Conservation (phyloP, 306 rosid genomes). For the Medicago arabica region DNA sequence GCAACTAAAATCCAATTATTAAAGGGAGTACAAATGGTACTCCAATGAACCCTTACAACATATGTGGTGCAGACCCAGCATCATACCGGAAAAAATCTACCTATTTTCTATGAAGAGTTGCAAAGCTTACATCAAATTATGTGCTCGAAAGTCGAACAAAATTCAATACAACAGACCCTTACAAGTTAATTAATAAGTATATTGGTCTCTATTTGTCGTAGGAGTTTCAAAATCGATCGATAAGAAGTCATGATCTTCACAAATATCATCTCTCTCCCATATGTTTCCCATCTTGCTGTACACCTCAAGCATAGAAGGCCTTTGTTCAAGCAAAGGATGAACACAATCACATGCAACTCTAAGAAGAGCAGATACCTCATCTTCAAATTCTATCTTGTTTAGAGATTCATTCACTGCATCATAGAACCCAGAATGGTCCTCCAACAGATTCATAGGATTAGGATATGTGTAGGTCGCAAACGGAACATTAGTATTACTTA, state of each 20-base stretch:
- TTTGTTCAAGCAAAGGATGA: not conserved
- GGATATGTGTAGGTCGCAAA: not conserved
- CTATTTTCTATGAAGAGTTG: too few relatives aligned
- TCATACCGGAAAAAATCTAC: too few relatives aligned
- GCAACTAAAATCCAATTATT: too few relatives aligned
- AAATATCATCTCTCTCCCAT: not conserved
- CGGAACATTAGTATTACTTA: not conserved
- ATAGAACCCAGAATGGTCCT: not conserved
- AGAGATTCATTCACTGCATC: constrained; percentile 14
- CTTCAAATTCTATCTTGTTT: constrained; percentile 18
- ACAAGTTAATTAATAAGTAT: too few relatives aligned
- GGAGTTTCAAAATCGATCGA: not conserved
- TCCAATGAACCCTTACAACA: too few relatives aligned
- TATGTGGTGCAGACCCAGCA: too few relatives aligned
- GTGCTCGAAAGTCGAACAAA: too few relatives aligned
- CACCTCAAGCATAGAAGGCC: not conserved
- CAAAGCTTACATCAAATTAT: too few relatives aligned
- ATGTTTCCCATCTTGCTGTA: not conserved
- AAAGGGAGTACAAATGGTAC: too few relatives aligned
- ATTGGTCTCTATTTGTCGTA: too few relatives aligned
- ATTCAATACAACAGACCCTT: too few relatives aligned
- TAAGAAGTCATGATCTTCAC: not conserved
- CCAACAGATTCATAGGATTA: not conserved
- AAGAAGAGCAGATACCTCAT: constrained; percentile 36
- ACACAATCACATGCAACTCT: constrained; percentile 43